Evolutionary conservation across 495 filamentous ascomycete species (phyloP), one percentile per base, ranked within the genome.

Genomic region (Friedmanniomyces simplex): DNA sequence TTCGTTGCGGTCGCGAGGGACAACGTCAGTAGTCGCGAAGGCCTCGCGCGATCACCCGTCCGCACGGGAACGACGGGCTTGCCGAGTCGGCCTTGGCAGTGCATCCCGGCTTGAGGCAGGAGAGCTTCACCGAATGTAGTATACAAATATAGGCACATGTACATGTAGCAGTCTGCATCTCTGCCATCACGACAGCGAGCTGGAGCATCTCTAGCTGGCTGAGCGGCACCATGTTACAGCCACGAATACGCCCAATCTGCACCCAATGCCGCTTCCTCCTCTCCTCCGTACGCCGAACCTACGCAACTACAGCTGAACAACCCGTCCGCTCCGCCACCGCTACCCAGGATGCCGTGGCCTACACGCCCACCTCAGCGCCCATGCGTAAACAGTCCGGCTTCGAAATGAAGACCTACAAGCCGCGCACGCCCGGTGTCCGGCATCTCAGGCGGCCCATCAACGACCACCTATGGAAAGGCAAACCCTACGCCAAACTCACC

Each of bases 401-500:
- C 43, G 66, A 74, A 41, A 68, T 96, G 70, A 82, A 87, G 59
- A 91, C 84, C 39, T 98, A 98, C 68, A 97, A 89, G 71, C 93
- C 93, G 37, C 85, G 88, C 52, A 98, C 94, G 11, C 93, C 93
- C 41, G 94, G 93, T 79, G 67, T 96, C 41, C 85, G 93, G 58
- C 94, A 98, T 78, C 76, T 98, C 54, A 84, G 82, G 58, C 79
- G 93, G 18, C 89, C 93, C 11, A 84, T 96, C 67, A 96, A 96
- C 72, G 93, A 96, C 61, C 94, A 97, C 69, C 76, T 98, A 30
- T 96, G 86, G 85, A 95, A 94, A 75, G 91, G 90, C 47, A 79
- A 90, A 41, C 89, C 94, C 0, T 82, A 84, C 60, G 76, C 85
- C 12, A 82, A 83, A 43, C 77, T 98, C 68, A 98, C 93, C 1